Evolutionary conservation across 2,329 filamentous ascomycete genomes (phyloP).

Genomic region (Pseudogymnoascus sp.): DNA sequence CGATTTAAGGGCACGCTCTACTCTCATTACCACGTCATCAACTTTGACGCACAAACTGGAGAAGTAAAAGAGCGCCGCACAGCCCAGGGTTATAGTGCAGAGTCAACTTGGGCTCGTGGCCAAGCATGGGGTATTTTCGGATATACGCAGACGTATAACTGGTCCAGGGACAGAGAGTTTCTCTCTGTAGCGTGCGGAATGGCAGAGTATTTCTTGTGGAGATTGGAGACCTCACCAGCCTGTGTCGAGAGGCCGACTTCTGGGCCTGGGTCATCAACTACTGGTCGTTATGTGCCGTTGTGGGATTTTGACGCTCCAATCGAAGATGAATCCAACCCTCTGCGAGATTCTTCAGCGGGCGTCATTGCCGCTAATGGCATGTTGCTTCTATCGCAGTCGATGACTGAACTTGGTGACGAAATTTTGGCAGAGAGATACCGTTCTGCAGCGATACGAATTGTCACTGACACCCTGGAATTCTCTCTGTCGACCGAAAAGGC

Average conservation of each 20-base stretch:
- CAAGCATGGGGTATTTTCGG: conserved; percentile 12
- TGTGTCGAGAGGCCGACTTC: conserved; percentile 21
- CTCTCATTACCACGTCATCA: conserved; percentile 38
- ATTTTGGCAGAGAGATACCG: conserved; percentile 14
- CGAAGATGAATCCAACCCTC: conserved; percentile 16
- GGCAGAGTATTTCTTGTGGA: conserved; percentile 39
- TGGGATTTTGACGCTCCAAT: conserved; percentile 43
- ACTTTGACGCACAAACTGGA: conserved; percentile 37
- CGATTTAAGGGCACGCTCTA: conserved; percentile 19
- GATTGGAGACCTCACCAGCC: conserved; percentile 27
- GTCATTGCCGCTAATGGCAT: conserved; percentile 34
- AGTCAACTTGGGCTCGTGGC: conserved; percentile 36
- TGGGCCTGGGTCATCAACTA: background rate
- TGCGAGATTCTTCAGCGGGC: conserved; percentile 32
- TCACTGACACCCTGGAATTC: conserved; percentile 15
- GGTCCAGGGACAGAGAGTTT: conserved; percentile 37
- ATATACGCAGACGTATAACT: conserved; percentile 37
- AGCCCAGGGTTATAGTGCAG: conserved; percentile 37
- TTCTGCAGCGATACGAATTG: conserved; percentile 15
- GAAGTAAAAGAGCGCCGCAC: conserved; percentile 36
- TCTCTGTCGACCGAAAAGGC: conserved; percentile 15
- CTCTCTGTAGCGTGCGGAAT: conserved; percentile 35
- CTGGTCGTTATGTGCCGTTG: conserved; percentile 25
- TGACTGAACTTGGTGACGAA: conserved; percentile 15
- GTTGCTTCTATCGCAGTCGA: conserved; percentile 30